Base-by-base conservation (phyloP, 1,284 basidiomycete genomes). In the Microbotryum lychnidis-dioicae region DNA sequence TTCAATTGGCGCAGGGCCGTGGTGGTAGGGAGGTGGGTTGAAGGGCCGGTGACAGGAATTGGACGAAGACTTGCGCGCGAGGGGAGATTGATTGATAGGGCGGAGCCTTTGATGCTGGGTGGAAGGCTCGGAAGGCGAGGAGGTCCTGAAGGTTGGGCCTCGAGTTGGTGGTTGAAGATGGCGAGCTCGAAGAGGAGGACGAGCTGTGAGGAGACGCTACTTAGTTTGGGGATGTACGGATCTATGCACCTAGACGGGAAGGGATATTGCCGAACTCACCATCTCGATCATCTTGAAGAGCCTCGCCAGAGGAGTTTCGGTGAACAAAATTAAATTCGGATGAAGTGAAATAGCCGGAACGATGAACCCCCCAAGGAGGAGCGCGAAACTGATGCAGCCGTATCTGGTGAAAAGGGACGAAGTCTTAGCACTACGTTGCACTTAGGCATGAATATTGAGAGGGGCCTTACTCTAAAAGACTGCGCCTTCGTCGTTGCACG, bases 121-220 rank as follows among this genome's bases (percentile, higher is more conserved):
- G 25, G 48, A 27, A 49, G n/a, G 48, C 48, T 21, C 18, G 48
- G 25, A 4, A 49, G 25, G 23, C n/a, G 25, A 49, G 25, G 25
- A 8, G 16, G 48, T 21, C 48, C 48, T 12, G 48, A 49, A 20
- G 21, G 48, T 49, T 8, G 48, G 6, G 48, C 25, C 7, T 21
- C 25, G n/a, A 21, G 25, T 12, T 27, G 21, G 20, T 27, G 21
- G 18, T 2, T 27, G 48, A 21, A 49, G 21, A 21, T 20, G 20
- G 21, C 48, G 48, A 27, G 21, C 48, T 55, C 45, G 58, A 60
- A 49, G 21, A 56, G 48, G 54, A 56, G 56, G 23, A 54, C 47
- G 44, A 45, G 51, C 58, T 60, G 47, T 10, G 5, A 14, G 9
- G 20, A 21, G 27, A 20, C 14, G 4, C 18, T 31, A 25, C 2